phyloP scores from a whole-genome alignment of 805 yeast genomes.

The Saturnispora zaruensis region DNA sequence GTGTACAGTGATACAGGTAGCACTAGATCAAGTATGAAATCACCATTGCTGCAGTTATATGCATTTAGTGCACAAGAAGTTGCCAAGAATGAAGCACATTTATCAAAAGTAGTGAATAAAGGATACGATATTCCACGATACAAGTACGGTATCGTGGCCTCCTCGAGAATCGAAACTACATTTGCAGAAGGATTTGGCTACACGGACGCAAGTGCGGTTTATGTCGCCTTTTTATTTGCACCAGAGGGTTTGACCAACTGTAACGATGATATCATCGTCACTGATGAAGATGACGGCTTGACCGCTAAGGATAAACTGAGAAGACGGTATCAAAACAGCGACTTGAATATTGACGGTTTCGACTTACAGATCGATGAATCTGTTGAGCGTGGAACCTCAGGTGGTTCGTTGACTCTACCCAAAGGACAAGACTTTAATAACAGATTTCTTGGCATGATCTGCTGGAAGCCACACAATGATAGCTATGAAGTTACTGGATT shows the following conservation, averaged over 20 bases:
- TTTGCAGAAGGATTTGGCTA: conserved; percentile 21
- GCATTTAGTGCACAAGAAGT: conserved; percentile 7
- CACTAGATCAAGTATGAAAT: not conserved
- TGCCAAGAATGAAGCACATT: conserved; percentile 13
- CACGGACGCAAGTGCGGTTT: not conserved
- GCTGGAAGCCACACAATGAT: conserved; percentile 24
- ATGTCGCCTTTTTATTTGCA: not conserved
- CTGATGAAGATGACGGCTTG: conserved; percentile 16
- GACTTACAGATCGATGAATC: not conserved
- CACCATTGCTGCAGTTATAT: conserved; percentile 6
- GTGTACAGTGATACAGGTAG: no score
- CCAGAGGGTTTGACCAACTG: conserved; percentile 9
- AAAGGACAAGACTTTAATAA: conserved; percentile 23
- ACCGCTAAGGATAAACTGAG: conserved; percentile 17
- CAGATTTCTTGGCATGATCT: conserved; percentile 29
- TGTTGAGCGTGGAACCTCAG: not conserved
- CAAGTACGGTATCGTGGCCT: conserved; percentile 34
- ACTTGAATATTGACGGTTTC: conserved; percentile 15
- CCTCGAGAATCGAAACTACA: conserved; percentile 33
- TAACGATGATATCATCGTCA: conserved; percentile 12
- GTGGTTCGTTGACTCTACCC: conserved; percentile 14
- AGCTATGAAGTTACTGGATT: conserved; percentile 42
- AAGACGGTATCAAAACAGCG: conserved; percentile 10
- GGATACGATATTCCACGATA: conserved; percentile 42
- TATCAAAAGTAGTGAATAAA: conserved; percentile 35